phyloP scores from a whole-genome alignment of 345 rosid genomes.

The Trapa bicornis region DNA sequence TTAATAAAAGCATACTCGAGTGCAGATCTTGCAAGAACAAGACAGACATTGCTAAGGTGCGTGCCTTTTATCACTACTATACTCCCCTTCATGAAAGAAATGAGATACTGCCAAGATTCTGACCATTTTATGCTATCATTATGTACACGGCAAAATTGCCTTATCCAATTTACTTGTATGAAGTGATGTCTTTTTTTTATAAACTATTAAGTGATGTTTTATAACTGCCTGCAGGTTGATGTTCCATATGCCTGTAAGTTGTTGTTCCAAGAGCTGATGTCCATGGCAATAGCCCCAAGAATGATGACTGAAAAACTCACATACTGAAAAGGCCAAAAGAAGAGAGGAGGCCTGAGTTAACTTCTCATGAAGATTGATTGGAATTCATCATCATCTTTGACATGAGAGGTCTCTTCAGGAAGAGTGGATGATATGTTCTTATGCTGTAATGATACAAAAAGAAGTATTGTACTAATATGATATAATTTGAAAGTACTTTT shows the following conservation, averaged over 20 bases:
- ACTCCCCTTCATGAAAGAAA: not conserved
- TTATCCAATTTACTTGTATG: not conserved
- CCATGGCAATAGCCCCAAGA: conserved; percentile 98
- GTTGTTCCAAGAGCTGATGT: conserved; percentile 94
- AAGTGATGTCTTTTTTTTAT: too few relatives aligned
- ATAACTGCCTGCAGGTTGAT: conserved; percentile 42
- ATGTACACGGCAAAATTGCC: not conserved
- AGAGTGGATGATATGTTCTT: too few relatives aligned
- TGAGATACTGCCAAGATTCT: not conserved
- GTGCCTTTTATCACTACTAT: not conserved
- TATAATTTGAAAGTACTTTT: too few relatives aligned
- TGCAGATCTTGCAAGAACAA: conserved; percentile 97
- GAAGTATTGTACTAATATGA: too few relatives aligned
- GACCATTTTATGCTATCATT: not conserved
- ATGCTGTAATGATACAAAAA: too few relatives aligned
- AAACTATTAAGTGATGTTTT: not conserved
- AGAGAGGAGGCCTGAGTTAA: conserved; percentile 33
- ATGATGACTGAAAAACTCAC: conserved; percentile 69
- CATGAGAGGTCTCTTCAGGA: not conserved
- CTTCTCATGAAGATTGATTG: not conserved
- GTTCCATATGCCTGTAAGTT: conserved; percentile 91
- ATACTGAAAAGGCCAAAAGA: conserved; percentile 37
- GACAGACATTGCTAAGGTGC: conserved; percentile 84
- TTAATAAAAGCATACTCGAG: conserved; percentile 78
- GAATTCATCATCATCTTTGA: too few relatives aligned